Base-by-base conservation (phyloP, 78 protist species). In the Protostelium mycophagum region DNA sequence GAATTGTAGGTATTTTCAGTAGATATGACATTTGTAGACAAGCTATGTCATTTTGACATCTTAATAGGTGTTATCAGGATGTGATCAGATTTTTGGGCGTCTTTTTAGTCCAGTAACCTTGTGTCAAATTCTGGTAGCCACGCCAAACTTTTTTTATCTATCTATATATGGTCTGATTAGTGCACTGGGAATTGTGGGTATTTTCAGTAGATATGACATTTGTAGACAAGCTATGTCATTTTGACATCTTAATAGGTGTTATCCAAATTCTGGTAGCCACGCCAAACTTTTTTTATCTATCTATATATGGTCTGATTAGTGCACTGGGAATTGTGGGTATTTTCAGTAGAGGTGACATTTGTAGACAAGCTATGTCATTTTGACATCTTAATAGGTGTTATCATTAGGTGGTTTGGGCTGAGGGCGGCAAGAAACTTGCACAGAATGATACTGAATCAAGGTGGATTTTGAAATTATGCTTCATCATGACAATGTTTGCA, bases 401-500 rank as follows among this genome's bases (percentile, higher is more conserved):
- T 51, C 16, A 51, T 51, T 25, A 16, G 31, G 5, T 51, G 16
- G 5, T 51, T 25, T 51, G 73, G 73, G 16, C 73, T 51, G 73
- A 51, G 73, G 16, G 73, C 73, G 73, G 73, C 73, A 16, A 51
- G 73, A 51, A 51, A 51, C 16, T 16, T 91, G n/a, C 90, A 91
- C 36, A 34, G 36, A 0, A 83, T 38, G 38, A 51, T 51, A 5
- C 31, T 51, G 31, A 16, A 51, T 16, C 5, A 5, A 51, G 73
- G 73, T 51, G 73, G 16, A n/a, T n/a, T n/a, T 51, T 25, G 73
- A 16, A 51, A 16, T 5, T 5, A 5, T 25, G 73, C 73, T 25
- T 51, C 5, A 25, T 51, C 73, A 84, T 38, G 39, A 83, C 90
- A 91, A 87, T 97, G 34, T 85, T 86, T 25, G 29, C 89, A 36